Base-by-base conservation (phyloP, 1,284 basidiomycete genomes). In the Phellopilus nigrolimitatus region DNA sequence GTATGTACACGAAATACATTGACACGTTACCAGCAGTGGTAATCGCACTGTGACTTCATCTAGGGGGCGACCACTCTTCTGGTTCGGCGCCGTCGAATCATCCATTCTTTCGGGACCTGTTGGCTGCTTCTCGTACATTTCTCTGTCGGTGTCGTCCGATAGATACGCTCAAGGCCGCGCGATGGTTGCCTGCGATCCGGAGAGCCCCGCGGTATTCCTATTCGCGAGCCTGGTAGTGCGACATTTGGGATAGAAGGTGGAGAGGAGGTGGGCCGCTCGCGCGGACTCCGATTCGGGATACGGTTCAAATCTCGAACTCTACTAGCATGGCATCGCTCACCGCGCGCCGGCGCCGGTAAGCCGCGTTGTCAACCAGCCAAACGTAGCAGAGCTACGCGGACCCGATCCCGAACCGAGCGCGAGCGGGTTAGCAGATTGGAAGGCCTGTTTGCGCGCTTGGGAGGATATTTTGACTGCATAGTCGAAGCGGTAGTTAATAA, bases 351-450 rank as follows among this genome's bases (percentile, higher is more conserved):
- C 80, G 27, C 84, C 83, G 3, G 82, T 75, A 40, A 89, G 65
- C 64, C 78, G 86, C 38, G 76, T 81, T n/a, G 87, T 82, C 40
- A 91, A 63, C 87, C 88, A 91, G 12, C 80, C 83, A 1, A 90
- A 67, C n/a, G 87, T 85, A 45, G 76, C 75, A 36, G 75, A 72
- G 51, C 76, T 76, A 59, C 86, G 77, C 17, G 79, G 69, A 6
- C 78, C 63, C 1, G 61, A 72, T 10, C 80, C 76, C 38, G 74
- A 68, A 43, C 85, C 83, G 27, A 89, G 66, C 8, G 87, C 80
- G 38, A 91, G 75, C 6, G 88, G 88, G 61, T 91, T 88, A 13
- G 88, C 78, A 19, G 85, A 82, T 33, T 77, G 68, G 62, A 80
- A 89, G 0, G 88, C 88, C 54, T 88, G 82, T 61, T 82, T 87